These are phyloP conservation scores for Gaeumannomyces sp. DNA, from an alignment of 2,329 filamentous ascomycete genomes.

Conservation along the genomic window DNA sequence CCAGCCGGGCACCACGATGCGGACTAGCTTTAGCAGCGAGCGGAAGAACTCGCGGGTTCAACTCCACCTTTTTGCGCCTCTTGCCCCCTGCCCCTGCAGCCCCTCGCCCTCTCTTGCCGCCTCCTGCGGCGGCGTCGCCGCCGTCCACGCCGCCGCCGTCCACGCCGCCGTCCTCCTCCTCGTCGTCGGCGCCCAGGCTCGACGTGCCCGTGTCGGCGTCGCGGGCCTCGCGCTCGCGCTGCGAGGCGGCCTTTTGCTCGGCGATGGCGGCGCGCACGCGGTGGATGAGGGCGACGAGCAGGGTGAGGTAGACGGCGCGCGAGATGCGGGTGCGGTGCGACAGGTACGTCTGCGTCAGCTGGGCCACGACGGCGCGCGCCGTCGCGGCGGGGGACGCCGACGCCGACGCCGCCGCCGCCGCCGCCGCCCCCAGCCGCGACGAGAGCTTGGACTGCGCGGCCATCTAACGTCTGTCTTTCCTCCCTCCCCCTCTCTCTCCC, in stretches of 20 bases:
- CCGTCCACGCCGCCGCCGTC: conserved; percentile 16
- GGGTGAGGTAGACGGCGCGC: conserved; percentile 73
- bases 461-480: conserved; percentile 11
- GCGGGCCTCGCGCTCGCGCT: conserved; percentile 56
- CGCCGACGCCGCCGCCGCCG: conserved; percentile 42
- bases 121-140: conserved; percentile 17
- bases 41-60: conserved; percentile 80
- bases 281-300: conserved; percentile 74
- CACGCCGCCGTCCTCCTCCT: conserved; percentile 14
- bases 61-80: conserved; percentile 73
- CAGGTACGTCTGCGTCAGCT: conserved; percentile 68
- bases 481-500: neutral
- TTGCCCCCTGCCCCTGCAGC: conserved; percentile 17
- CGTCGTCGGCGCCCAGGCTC: conserved; percentile 28
- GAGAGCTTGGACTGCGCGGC: conserved; percentile 61
- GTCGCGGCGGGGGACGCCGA: conserved; percentile 49
- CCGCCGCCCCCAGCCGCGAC: conserved; percentile 43
- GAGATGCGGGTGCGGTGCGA: conserved; percentile 77
- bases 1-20: conserved; percentile 87
- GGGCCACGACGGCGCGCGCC: conserved; percentile 57
- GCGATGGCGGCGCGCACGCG: conserved; percentile 86
- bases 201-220: conserved; percentile 35
- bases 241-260: conserved; percentile 82
- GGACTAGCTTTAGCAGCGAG: conserved; percentile 69
- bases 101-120: neutral